Percentiles rank a stretch among this genome's conserved stretches.
phyloP scores from a whole-genome alignment of 1,284 basidiomycete species.

The Austropuccinia psidii region DNA sequence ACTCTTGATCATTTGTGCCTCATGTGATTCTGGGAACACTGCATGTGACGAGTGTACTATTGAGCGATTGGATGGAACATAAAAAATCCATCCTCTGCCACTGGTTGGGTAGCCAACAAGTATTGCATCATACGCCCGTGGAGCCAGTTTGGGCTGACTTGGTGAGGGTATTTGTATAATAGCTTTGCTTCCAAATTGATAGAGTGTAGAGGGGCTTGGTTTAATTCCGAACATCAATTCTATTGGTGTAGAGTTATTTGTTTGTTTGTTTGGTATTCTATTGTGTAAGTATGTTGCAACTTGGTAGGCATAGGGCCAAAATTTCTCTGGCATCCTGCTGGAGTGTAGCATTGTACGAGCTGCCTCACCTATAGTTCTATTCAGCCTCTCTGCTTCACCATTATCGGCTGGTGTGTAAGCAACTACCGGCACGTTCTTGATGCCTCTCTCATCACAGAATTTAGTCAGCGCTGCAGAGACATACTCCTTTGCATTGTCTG shows the following conservation, averaged over 20 bases:
- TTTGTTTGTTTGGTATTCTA: background rate
- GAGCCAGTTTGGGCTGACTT: background rate
- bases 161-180: background rate
- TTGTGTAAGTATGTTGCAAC: background rate
- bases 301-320: constrained; percentile 17
- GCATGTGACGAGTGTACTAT: background rate
- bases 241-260: background rate
- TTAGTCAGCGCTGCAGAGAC: no score
- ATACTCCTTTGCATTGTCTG: no score
- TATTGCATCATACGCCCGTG: background rate
- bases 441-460: background rate
- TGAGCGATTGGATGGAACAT: background rate
- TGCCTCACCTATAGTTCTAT: constrained; percentile 2
- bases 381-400: constrained; percentile 14
- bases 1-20: background rate
- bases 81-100: background rate
- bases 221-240: background rate
- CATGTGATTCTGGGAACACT: background rate
- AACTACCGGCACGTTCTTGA: background rate
- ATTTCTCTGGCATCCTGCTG: background rate
- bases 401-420: constrained; percentile 9
- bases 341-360: background rate
- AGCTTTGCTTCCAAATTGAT: background rate
- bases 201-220: background rate
- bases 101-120: background rate